Conservation (phyloP, 192 early-diverging fungal genomes). For the Diversispora eburnea region DNA sequence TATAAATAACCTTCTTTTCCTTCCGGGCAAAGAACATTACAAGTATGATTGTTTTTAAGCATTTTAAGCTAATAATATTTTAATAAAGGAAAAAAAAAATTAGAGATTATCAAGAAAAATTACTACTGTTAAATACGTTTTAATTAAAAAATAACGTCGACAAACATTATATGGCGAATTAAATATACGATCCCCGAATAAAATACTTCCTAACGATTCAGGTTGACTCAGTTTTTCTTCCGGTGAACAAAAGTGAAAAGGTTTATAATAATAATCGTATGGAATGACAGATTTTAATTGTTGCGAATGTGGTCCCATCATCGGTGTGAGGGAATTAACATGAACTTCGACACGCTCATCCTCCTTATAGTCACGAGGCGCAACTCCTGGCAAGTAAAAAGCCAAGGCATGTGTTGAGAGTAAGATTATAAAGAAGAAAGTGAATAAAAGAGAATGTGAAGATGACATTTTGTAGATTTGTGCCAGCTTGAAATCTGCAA, state of each 20-base stretch:
- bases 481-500: neutral
- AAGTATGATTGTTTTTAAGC: conserved; percentile 48
- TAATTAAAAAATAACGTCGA: neutral
- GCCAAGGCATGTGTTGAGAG: conserved; percentile 35
- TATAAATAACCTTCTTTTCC: too few relatives aligned
- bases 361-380: conserved; percentile 77
- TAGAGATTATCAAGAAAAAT: neutral
- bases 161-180: conserved; percentile 63
- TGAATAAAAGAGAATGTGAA: neutral
- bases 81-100: neutral
- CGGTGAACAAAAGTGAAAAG: conserved; percentile 85
- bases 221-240: conserved; percentile 49
- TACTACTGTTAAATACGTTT: neutral
- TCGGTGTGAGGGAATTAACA: conserved; percentile 86
- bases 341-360: conserved; percentile 68
- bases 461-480: conserved; percentile 6
- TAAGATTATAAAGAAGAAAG: conserved; percentile 14
- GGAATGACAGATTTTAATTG: conserved; percentile 74
- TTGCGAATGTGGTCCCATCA: conserved; percentile 47
- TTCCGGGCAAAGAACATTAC: conserved; percentile 62
- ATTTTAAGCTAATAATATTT: conserved; percentile 57
- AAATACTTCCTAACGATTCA: conserved; percentile 85
- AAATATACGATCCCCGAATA: conserved; percentile 95
- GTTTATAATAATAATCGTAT: conserved; percentile 84
- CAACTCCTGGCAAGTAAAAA: conserved; percentile 94